Evolutionary conservation across 192 early-diverging fungal genomes (phyloP).

Genomic region (Phlyctochytrium planicorne): DNA sequence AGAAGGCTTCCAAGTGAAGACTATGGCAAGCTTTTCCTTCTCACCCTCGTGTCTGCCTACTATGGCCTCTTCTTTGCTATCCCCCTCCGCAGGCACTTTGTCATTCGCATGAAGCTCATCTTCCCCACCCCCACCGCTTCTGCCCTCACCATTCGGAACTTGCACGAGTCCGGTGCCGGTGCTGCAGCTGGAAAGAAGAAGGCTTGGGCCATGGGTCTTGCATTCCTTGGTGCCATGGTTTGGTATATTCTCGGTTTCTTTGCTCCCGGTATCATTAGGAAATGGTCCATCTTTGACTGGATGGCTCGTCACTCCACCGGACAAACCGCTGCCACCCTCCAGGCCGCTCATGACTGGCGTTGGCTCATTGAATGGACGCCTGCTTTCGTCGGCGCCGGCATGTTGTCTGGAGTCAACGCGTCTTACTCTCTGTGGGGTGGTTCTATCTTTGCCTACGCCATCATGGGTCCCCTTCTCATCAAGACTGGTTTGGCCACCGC

Average conservation of each 20-base stretch:
- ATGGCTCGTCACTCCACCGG: too few relatives aligned
- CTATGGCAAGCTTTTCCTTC: slow-evolving; percentile 65
- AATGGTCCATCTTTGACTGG: slow-evolving; percentile 32
- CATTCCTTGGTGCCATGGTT: slow-evolving; percentile 40
- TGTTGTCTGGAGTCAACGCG: too few relatives aligned
- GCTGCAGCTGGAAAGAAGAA: slow-evolving; percentile 24
- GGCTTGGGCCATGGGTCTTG: slow-evolving; percentile 47
- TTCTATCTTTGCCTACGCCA: too few relatives aligned
- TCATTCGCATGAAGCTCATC: slow-evolving; percentile 61
- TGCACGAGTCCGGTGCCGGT: slow-evolving; percentile 26
- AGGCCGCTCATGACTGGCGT: too few relatives aligned
- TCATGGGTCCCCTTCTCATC: slow-evolving; percentile 59
- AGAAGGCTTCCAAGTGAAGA: too few relatives aligned
- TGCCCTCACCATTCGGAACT: slow-evolving; percentile 46
- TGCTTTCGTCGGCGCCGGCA: too few relatives aligned
- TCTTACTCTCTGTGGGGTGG: too few relatives aligned
- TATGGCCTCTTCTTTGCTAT: too few relatives aligned
- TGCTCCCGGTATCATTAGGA: slow-evolving; percentile 22
- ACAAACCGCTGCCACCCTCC: too few relatives aligned
- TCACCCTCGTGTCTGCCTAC: slow-evolving; percentile 76
- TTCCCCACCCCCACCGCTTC: slow-evolving; percentile 44
- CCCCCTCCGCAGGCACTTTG: slow-evolving; percentile 71
- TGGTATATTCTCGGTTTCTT: slow-evolving; percentile 52
- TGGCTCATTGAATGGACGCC: slow-evolving; percentile 54
- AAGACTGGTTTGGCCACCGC: slow-evolving; percentile 22